Conservation (phyloP, 2,329 filamentous ascomycete species). For the Leptographium lundbergii region DNA sequence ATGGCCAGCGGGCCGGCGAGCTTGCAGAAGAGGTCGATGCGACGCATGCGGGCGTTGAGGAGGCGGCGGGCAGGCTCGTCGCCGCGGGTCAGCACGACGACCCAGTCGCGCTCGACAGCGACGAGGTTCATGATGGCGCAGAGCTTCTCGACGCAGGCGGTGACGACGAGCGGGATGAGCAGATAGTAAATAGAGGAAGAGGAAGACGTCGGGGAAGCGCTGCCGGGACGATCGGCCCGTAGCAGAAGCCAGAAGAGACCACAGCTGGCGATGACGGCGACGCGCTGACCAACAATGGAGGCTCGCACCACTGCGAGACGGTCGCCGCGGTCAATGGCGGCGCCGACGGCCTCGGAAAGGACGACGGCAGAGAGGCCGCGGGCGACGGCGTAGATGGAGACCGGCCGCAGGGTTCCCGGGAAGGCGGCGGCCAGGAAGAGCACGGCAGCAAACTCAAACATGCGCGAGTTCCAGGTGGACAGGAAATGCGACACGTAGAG, state of each 20-base stretch:
- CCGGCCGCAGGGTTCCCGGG: conserved; percentile 47
- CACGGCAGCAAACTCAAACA: conserved; percentile 51
- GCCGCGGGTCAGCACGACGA: conserved; percentile 35
- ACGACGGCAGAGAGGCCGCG: conserved; percentile 45
- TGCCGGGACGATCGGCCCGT: neutral
- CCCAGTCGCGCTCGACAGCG: conserved; percentile 61
- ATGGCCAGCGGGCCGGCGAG: conserved; percentile 39
- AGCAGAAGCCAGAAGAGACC: conserved; percentile 27
- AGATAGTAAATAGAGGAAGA: neutral
- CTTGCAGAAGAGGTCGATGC: conserved; percentile 48
- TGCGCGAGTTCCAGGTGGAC: conserved; percentile 51
- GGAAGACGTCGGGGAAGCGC: neutral
- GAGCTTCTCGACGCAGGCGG: conserved; percentile 60
- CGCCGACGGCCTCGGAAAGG: conserved; percentile 45
- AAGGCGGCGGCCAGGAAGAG: conserved; percentile 44
- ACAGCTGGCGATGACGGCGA: conserved; percentile 35
- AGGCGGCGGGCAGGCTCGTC: conserved; percentile 19
- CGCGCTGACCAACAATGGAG: conserved; percentile 33
- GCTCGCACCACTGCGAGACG: conserved; percentile 36
- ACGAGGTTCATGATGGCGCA: conserved; percentile 52
- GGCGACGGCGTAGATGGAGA: conserved; percentile 56
- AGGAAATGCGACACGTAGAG: conserved; percentile 49
- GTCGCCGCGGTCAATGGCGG: conserved; percentile 41
- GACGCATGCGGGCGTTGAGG: conserved; percentile 41
- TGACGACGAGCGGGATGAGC: conserved; percentile 14